Evolutionary conservation across 2,329 filamentous ascomycete species (phyloP), one percentile per base, ranked within the genome.

Genomic region (Alternaria tenuissima): DNA sequence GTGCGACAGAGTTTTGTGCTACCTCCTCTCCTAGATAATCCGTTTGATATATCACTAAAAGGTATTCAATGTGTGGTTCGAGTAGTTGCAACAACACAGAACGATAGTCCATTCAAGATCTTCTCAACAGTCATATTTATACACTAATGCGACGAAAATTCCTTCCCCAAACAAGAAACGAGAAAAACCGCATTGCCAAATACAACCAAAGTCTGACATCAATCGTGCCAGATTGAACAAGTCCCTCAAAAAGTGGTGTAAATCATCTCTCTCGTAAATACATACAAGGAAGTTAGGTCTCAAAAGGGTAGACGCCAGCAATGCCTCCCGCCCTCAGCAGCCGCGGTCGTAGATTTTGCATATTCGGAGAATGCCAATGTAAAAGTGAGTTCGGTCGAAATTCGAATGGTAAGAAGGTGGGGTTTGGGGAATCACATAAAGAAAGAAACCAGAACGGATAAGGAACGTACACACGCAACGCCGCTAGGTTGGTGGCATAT

Each of bases 361-460:
- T 24, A 34, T 22, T 44, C 26, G 39, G 30, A 53, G 28, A 44
- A 49, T 20, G 52, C 12, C 24, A 36, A 55, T 5, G 30, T 36
- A 30, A 55, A 55, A 42, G 36, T 41, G 34, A 46, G 28, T 32
- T 56, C 14, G 53, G 26, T 57, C n/a, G 18, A 49, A 44, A 44
- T 28, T 39, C 16, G 16, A 38, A 38, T 20, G 9, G 26, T 32
- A 52, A 55, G 51, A 24, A 61, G 46, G 58, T 53, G 28, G 53
- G 47, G 16, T 34, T 38, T 36, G 65, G 63, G 64, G 61, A 66
- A 66, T 68, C 64, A 63, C 55, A 64, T 55, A 58, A 65, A 52
- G 34, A 44, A 59, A 44, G 49, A 39, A 24, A 53, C 44, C 18
- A 32, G 7, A 36, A 47, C 32, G 32, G 20, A 22, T 16, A 16